Percentiles rank a stretch among this genome's conserved stretches.
These are phyloP conservation scores for Flaveria linearis DNA, from an alignment of 129 eudicot species.

Conservation along the genomic window DNA sequence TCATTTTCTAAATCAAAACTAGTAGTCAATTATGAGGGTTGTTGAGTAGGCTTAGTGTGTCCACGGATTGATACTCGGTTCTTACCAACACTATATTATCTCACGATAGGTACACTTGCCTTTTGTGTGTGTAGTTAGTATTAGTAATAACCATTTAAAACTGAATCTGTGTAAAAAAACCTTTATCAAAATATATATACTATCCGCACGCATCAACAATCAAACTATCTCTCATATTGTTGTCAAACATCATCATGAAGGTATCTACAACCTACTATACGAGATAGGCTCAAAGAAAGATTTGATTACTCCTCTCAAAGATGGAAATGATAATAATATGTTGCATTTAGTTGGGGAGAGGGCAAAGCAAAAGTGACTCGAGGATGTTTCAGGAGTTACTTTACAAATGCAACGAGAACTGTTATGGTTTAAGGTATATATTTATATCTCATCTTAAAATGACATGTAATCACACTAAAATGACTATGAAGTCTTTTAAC, in stretches of 20 bases:
- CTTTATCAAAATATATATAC: too few relatives aligned
- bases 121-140: too few relatives aligned
- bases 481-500: background rate
- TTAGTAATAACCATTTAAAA: too few relatives aligned
- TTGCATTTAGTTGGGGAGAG: conserved; percentile 42
- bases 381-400: conserved; percentile 28
- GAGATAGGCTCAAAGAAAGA: conserved; percentile 43
- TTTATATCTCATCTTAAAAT: background rate
- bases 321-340: conserved; percentile 28
- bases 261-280: conserved; percentile 41
- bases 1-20: too few relatives aligned
- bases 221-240: conserved; percentile 47
- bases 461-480: too few relatives aligned
- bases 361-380: conserved; percentile 31
- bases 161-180: too few relatives aligned
- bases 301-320: conserved; percentile 34
- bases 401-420: conserved; percentile 44
- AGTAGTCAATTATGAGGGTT: too few relatives aligned
- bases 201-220: too few relatives aligned
- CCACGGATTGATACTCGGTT: too few relatives aligned
- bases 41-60: too few relatives aligned
- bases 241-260: conserved; percentile 48
- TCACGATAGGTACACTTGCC: too few relatives aligned
- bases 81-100: too few relatives aligned
- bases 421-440: conserved; percentile 43